These are phyloP conservation scores for Solanum paucissectum DNA, from an alignment of 257 asterid species.

Conservation along the genomic window DNA sequence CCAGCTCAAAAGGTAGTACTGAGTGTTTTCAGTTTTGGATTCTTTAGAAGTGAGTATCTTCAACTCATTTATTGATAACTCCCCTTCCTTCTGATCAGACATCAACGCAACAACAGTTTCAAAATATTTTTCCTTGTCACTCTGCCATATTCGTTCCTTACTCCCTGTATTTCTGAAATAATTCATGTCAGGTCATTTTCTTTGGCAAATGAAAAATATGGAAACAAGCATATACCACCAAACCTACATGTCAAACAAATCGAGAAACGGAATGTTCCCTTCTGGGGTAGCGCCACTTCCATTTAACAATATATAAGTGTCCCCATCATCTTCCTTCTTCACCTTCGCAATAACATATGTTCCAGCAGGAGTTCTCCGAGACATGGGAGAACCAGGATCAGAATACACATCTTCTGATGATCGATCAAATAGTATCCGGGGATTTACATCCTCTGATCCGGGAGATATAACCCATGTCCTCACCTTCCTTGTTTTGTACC, in stretches of 20 bases:
- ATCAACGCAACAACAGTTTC: conserved; percentile 80
- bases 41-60: conserved; percentile 78
- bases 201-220: conserved; percentile 3
- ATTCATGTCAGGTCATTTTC: conserved; percentile 26
- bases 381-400: conserved; percentile 98
- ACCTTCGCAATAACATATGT: conserved; percentile 87
- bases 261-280: conserved; percentile 87
- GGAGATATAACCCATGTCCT: conserved; percentile 84
- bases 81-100: conserved; percentile 77
- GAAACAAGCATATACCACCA: conserved; percentile 14
- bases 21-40: conserved; percentile 94
- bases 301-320: conserved; percentile 52
- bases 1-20: conserved; percentile 67
- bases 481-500: conserved; percentile 79
- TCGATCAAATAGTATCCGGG: conserved; percentile 84
- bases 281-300: conserved; percentile 98
- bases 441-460: conserved; percentile 44
- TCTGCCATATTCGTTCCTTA: conserved; percentile 97
- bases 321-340: conserved; percentile 58
- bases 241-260: conserved; percentile 93
- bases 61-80: conserved; percentile 36
- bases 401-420: conserved; percentile 99
- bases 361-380: conserved; percentile 71
- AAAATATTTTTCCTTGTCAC: conserved; percentile 78
- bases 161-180: conserved; percentile 79